Evolutionary conservation across 805 yeast genomes (phyloP), one percentile per base, ranked within the genome.

Genomic region (Wickerhamiella vanderwaltii): DNA sequence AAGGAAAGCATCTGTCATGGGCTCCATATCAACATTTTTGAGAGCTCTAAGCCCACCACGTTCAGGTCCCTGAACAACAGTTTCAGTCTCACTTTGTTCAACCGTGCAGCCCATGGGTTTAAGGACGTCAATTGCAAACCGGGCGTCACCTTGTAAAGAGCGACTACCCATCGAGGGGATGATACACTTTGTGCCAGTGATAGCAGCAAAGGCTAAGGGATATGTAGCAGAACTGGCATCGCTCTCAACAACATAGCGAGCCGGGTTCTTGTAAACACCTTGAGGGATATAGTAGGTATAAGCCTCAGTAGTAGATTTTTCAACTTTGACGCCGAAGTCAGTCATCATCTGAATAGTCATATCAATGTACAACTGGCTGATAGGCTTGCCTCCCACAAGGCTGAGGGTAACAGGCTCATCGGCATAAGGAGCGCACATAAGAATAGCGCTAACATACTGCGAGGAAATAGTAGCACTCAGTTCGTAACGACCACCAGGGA

Each of bases 401-500:
- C 88, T 65, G 56, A 91, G 71, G 6, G 94, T 85, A 23, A 88
- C 94, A 5, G 95, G 94, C 43, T 73, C 70, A 44, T 76, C 63
- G 9, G 97, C 97, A 57, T 87, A 91, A 37, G 98, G 98, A 28
- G 98, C 97, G 62, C 95, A 83, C 95, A 91, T 86, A 55, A 91
- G 71, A 43, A 91, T 72, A 0, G 97, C 88, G 1, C 97, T 87
- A 35, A 91, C 98, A 54, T 91, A 91, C 62, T 91, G 98, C 11
- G 97, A 91, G 1, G 97, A 87, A 34, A 91, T 83, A 4, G 97
- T 87, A 17, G 98, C 98, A 30, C 88, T 88, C 36, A 91, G 69
- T 61, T 87, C 95, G 48, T 91, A 85, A 49, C 83, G 67, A 17
- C 98, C 98, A 57, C 98, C 98, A 49, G 71, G 68, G 50, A 88